A percentile compares a stretch with the other conserved stretches of the same genome.
These are phyloP conservation scores for Stropharia rugosoannulata DNA, from an alignment of 768 basidiomycete genomes.

Conservation along the genomic window DNA sequence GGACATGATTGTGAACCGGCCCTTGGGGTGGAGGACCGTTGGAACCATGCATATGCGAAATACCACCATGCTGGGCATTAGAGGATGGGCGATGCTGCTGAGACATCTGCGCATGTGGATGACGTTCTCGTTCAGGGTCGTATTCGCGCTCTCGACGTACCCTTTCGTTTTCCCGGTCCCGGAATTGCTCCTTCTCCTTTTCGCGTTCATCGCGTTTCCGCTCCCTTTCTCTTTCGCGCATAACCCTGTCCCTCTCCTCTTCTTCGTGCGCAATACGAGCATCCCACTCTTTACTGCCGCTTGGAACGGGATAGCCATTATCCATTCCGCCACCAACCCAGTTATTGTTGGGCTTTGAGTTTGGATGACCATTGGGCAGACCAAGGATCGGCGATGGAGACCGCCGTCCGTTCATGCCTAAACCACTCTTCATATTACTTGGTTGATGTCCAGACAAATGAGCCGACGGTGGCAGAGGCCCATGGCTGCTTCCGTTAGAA, in stretches of 20 bases:
- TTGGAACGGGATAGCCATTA: conserved; percentile 9
- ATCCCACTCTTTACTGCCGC: conserved; percentile 24
- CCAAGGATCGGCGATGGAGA: conserved; percentile 38
- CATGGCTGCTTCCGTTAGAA: conserved; percentile 11
- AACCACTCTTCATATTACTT: conserved; percentile 12
- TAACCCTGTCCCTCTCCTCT: conserved; percentile 35
- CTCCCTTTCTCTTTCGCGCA: conserved; percentile 23
- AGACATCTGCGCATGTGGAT: conserved; percentile 31
- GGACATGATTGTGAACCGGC: conserved; percentile 32
- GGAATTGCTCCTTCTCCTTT: conserved; percentile 18
- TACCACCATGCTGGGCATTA: conserved; percentile 13
- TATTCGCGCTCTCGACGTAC: conserved; percentile 19
- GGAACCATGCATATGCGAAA: conserved; percentile 12
- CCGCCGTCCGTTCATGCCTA: conserved; percentile 26
- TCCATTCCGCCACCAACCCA: conserved; percentile 37
- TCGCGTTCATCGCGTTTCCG: conserved; percentile 21
- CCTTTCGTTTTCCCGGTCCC: conserved; percentile 19
- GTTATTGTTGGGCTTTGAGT: conserved; percentile 17
- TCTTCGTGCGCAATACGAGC: conserved; percentile 31
- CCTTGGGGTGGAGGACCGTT: conserved; percentile 17
- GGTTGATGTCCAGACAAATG: conserved; percentile 16
- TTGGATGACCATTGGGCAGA: conserved; percentile 23
- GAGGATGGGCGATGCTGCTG: conserved; percentile 34
- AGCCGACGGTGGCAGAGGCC: conserved; percentile 8
- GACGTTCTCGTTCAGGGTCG: conserved; percentile 26